These are phyloP conservation scores for Aureobasidium subglaciale DNA, from an alignment of 2,329 filamentous ascomycete species.

Conservation along the genomic window DNA sequence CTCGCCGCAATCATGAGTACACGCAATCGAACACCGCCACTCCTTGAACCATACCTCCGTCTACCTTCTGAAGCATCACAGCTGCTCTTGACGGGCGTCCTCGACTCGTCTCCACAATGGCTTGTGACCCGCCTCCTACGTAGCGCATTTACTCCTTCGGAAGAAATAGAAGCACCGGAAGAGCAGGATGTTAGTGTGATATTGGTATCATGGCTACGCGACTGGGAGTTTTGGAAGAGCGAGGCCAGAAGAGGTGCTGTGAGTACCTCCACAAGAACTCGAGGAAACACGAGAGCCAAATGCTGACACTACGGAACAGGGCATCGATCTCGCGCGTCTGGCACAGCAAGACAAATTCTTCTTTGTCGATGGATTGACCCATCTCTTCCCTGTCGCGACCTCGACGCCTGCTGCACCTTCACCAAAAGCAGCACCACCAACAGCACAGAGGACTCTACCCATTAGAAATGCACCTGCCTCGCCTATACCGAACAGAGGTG, in stretches of 20 bases:
- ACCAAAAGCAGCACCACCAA: not conserved
- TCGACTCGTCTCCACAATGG: constrained; percentile 48
- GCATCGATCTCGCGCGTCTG: constrained; percentile 61
- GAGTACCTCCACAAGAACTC: constrained; percentile 22
- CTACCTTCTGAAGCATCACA: constrained; percentile 54
- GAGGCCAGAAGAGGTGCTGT: constrained; percentile 60
- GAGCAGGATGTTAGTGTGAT: constrained; percentile 45
- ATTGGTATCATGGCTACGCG: constrained; percentile 75
- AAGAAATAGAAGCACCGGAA: constrained; percentile 18
- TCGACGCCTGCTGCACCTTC: constrained; percentile 17
- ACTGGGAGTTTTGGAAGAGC: constrained; percentile 70
- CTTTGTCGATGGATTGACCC: constrained; percentile 69
- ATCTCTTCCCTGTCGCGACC: constrained; percentile 40
- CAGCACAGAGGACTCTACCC: not conserved
- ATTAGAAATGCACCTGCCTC: not conserved
- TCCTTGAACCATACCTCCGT: constrained; percentile 57
- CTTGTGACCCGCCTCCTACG: constrained; percentile 46
- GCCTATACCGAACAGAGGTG: not conserved
- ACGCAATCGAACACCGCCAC: constrained; percentile 45
- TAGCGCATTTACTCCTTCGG: constrained; percentile 32
- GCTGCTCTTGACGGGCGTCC: constrained; percentile 60
- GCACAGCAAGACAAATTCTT: constrained; percentile 53
- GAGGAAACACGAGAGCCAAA: not conserved
- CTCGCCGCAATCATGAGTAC: not conserved
- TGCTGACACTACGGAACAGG: constrained; percentile 37